These are phyloP conservation scores for Capillidium heterosporum DNA, from an alignment of 371 early-diverging fungal genomes.

Conservation along the genomic window DNA sequence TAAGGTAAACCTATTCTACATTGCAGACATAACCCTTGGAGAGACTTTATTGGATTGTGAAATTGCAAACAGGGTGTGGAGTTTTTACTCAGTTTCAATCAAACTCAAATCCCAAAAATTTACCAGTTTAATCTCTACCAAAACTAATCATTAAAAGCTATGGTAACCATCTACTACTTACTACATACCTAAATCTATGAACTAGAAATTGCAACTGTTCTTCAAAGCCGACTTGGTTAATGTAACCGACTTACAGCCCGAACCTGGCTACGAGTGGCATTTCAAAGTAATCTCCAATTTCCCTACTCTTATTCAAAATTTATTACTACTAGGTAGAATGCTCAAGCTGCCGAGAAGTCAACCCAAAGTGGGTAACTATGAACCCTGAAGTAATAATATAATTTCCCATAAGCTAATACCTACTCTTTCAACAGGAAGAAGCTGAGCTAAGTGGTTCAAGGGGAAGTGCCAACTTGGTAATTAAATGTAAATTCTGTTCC, in stretches of 20 bases:
- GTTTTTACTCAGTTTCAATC: neutral
- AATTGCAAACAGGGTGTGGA: too few species aligned
- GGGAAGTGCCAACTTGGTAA: conserved; percentile 73
- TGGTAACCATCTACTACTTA: neutral
- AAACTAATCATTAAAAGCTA: neutral
- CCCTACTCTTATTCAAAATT: neutral
- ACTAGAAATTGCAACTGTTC: conserved; percentile 4
- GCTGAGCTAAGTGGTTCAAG: conserved; percentile 27
- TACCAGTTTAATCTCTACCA: neutral
- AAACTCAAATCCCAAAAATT: neutral
- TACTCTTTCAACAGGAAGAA: conserved; percentile 11
- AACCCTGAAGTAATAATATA: conserved; percentile 28
- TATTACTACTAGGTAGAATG: conserved; percentile 39
- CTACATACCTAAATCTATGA: neutral
- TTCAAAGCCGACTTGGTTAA: conserved; percentile 66
- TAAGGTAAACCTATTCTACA: too few species aligned
- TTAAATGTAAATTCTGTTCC: conserved; percentile 86
- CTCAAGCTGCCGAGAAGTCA: conserved; percentile 59
- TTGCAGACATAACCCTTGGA: too few species aligned
- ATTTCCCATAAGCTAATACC: conserved; percentile 3
- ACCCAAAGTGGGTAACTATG: conserved; percentile 55
- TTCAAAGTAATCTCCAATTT: conserved; percentile 22
- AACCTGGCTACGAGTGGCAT: conserved; percentile 42
- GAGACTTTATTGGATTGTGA: too few species aligned
- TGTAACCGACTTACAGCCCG: conserved; percentile 49